phyloP scores from a whole-genome alignment of 2,329 filamentous ascomycete species.

The Clonostachys chloroleuca region DNA sequence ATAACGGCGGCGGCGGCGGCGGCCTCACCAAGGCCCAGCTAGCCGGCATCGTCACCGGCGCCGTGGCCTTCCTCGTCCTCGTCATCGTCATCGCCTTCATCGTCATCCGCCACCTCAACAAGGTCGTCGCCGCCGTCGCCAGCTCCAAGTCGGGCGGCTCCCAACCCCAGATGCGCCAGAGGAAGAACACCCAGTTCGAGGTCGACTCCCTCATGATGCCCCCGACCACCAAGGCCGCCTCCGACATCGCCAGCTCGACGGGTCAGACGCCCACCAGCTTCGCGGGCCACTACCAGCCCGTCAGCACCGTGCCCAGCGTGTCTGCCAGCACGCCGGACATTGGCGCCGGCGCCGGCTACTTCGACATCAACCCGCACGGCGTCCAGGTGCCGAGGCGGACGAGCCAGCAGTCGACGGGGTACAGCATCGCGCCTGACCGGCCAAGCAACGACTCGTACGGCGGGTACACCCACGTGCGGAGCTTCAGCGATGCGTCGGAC shows the following conservation, averaged over 20 bases:
- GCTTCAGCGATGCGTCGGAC: conserved; percentile 39
- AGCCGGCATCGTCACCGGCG: conserved; percentile 50
- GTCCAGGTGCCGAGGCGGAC: conserved; percentile 1
- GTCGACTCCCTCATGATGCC: conserved; percentile 24
- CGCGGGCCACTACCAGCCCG: conserved; percentile 12
- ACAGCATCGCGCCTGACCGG: conserved; percentile 9
- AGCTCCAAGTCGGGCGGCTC: conserved; percentile 17
- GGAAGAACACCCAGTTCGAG: conserved; percentile 34
- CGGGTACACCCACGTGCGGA: conserved; percentile 27
- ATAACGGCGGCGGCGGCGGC: conserved; percentile 15
- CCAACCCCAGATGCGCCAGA: conserved; percentile 27
- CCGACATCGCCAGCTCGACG: conserved; percentile 16
- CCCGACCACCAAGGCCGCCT: conserved; percentile 5
- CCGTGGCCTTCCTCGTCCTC: conserved; percentile 39
- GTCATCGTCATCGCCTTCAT: conserved; percentile 41
- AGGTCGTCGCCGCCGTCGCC: conserved; percentile 31
- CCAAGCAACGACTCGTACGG: too few relatives aligned
- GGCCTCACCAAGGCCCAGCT: conserved; percentile 34
- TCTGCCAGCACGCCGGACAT: conserved; percentile 8
- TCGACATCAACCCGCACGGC: conserved; percentile 10
- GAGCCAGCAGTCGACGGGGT: conserved; percentile 9
- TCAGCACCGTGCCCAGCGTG: conserved; percentile 7
- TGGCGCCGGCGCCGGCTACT: conserved; percentile 14
- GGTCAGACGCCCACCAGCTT: conserved; percentile 14
- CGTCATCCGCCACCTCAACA: conserved; percentile 45